Conservation (phyloP, 495 filamentous ascomycete species). For the Neurospora sp. region DNA sequence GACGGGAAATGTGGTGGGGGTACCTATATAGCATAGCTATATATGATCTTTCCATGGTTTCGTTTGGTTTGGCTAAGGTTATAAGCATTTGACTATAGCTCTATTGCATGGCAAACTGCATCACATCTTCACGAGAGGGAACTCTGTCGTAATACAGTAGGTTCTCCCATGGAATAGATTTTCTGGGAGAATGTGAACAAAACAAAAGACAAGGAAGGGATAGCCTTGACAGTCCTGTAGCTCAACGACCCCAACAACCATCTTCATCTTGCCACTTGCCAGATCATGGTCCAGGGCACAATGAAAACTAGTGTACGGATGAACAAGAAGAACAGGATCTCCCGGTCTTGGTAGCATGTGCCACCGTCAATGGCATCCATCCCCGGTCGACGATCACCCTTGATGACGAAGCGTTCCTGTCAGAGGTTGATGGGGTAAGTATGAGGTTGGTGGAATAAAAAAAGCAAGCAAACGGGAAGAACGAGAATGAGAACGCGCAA, state of each 20-base stretch:
- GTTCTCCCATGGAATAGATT: neutral
- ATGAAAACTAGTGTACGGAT: neutral
- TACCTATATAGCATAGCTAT: neutral
- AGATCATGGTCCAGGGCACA: neutral
- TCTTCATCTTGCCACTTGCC: neutral
- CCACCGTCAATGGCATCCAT: neutral
- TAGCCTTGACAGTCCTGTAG: neutral
- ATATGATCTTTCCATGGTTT: neutral
- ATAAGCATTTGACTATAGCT: neutral
- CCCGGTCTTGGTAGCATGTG: neutral
- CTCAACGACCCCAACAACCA: neutral
- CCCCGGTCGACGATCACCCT: neutral
- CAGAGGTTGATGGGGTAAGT: neutral
- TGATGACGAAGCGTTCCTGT: neutral
- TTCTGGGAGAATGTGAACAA: neutral
- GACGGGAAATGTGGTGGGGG: neutral
- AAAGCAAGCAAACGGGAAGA: neutral
- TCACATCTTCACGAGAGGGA: neutral
- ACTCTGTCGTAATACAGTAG: neutral
- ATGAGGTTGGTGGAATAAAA: neutral
- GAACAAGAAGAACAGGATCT: neutral
- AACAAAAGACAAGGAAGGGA: neutral
- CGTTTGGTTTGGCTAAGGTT: neutral
- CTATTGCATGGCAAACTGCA: neutral
- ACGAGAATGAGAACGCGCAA: neutral